phyloP scores from a whole-genome alignment of 176 grass and related monocot genomes.

The Chrysopogon serrulatus region DNA sequence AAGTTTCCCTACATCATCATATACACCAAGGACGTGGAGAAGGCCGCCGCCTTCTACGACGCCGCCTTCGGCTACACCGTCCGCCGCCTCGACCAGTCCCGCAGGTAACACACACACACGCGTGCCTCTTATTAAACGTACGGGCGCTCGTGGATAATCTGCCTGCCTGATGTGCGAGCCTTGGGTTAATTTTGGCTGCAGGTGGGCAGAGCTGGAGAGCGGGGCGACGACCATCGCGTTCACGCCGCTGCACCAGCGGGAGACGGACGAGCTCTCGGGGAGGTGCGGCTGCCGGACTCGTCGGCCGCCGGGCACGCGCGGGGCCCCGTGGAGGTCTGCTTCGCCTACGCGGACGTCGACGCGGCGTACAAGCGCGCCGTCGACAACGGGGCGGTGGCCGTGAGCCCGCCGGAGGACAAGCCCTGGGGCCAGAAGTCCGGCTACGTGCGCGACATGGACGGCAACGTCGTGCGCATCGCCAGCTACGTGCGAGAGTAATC shows the following conservation, averaged over 20 bases:
- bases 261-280: constrained; percentile 64
- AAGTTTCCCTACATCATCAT: constrained; percentile 51
- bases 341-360: constrained; percentile 79
- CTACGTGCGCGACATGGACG: constrained; percentile 75
- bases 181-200: not conserved
- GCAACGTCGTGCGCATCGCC: constrained; percentile 55
- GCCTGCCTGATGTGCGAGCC: no score
- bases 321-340: constrained; percentile 80
- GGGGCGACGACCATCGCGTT: constrained; percentile 77
- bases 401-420: constrained; percentile 67
- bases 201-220: constrained; percentile 85
- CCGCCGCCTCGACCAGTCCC: constrained; percentile 59
- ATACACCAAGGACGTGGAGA: constrained; percentile 60
- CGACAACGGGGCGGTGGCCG: constrained; percentile 46
- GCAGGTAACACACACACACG: no score
- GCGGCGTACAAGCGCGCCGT: constrained; percentile 57
- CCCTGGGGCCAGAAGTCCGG: constrained; percentile 86
- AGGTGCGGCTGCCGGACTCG: constrained; percentile 41
- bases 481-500: constrained; percentile 44
- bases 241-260: constrained; percentile 78
- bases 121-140: no score
- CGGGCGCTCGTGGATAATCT: not conserved
- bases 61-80: constrained; percentile 70
- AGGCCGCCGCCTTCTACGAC: constrained; percentile 63
- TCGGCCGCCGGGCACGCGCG: constrained; percentile 24